Evolutionary conservation across 306 rosid species (phyloP).

Genomic region (Senna tora): DNA sequence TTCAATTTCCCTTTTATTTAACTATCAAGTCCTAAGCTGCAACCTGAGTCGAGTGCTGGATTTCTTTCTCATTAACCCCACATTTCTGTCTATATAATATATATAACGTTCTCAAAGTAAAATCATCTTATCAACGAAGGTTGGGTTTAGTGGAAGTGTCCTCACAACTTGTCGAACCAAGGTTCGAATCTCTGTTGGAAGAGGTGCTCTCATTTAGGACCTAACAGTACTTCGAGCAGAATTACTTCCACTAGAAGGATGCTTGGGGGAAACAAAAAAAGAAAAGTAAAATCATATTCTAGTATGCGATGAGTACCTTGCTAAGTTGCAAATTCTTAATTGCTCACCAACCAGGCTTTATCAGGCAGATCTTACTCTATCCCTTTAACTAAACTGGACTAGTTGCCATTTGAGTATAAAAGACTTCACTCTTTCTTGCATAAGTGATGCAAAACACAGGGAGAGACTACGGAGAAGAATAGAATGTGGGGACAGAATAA

Average conservation of each 20-base stretch:
- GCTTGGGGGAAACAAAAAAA: no score
- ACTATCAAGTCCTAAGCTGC: neutral
- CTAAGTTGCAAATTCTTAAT: neutral
- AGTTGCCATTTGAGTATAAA: slow-evolving; percentile 7
- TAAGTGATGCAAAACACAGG: neutral
- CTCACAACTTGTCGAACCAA: no score
- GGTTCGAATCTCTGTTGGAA: no score
- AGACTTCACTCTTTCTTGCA: neutral
- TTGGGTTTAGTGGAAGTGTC: no score
- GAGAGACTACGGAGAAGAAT: neutral
- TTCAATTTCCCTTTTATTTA: neutral
- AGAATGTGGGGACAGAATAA: neutral
- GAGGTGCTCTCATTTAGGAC: no score
- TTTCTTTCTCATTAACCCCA: neutral
- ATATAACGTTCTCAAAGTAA: no score
- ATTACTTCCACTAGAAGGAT: no score
- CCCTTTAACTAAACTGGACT: neutral
- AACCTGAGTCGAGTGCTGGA: neutral
- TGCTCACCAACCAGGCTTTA: neutral
- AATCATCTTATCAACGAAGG: no score
- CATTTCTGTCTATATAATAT: neutral
- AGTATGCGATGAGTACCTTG: neutral
- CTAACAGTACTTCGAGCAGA: no score
- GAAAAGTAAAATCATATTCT: neutral
- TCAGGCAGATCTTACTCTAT: neutral